Evolutionary conservation across 2,329 filamentous ascomycete species (phyloP), one percentile per base, ranked within the genome.

Genomic region (Aspergillus piperis): DNA sequence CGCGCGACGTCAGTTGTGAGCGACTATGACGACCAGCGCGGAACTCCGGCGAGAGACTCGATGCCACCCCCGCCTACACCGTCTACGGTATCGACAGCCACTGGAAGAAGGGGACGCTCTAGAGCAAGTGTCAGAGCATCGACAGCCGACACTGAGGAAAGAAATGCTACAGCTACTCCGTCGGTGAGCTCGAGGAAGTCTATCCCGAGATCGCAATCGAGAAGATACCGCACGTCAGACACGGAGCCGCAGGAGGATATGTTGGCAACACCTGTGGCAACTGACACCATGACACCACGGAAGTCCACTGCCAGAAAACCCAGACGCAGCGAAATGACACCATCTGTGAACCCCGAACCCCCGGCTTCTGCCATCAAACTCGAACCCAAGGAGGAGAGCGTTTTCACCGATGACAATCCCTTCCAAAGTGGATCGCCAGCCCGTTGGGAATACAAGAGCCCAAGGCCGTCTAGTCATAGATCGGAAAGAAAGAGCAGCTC

Each of bases 351-450:
- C 64, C 63, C 71, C 7, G 71, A 78, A 23, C 68, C 73, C n/a
- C 71, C 72, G 10, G 71, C 76, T 5, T 71, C 77, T 6, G 73
- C 67, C 17, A 64, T 79, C 17, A 84, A 83, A 63, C 70, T 77
- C 8, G 78, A 82, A 47, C 73, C 71, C 7, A 73, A 70, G 41
- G 82, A 84, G 6, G 83, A 84, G 36, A 89, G 83, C 69, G 88
- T 90, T 32, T 98, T 98, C 75, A 92, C 90, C 1, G 85, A 88
- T 67, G 92, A 97, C 57, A 98, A 98, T 70, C 93, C 94, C 0
- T 98, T 98, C 73, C 94, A 98, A 74, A 91, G 90, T 71, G 90
- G 92, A 42, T 89, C 91, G 8, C 88, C 91, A 1, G 76, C 83
- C 5, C 73, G 79, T n/a, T 75, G 76, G 1, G 76, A 82, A 27